These are phyloP conservation scores for Camelina sativa DNA, from an alignment of 345 rosid species.

Conservation along the genomic window DNA sequence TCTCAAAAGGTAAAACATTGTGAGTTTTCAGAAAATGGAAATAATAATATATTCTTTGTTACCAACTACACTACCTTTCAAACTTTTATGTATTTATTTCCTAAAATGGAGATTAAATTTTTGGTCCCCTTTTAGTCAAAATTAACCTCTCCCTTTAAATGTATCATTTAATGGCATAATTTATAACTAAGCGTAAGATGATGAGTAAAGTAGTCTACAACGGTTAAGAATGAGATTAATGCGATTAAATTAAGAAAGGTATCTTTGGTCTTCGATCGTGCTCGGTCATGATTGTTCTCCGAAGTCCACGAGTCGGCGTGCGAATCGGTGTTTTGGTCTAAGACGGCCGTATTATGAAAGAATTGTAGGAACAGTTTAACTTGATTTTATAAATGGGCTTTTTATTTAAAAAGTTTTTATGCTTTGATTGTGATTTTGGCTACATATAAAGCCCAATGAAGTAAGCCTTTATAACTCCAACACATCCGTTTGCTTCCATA, in stretches of 20 bases:
- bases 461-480: neutral
- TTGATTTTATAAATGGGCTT: constrained; percentile 9
- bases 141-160: neutral
- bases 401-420: neutral
- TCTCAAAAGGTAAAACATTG: constrained; percentile 5
- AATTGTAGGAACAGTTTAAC: neutral
- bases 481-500: neutral
- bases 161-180: constrained; percentile 15
- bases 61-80: neutral
- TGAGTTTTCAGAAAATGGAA: constrained; percentile 31
- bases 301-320: constrained; percentile 35
- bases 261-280: constrained; percentile 34
- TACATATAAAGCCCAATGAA: constrained; percentile 22
- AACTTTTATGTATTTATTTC: constrained; percentile 10
- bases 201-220: neutral
- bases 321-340: constrained; percentile 16
- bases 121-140: constrained; percentile 26
- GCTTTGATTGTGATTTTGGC: neutral
- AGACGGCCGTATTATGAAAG: neutral
- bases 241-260: constrained; percentile 28
- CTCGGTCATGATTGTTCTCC: constrained; percentile 32
- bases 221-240: constrained; percentile 21
- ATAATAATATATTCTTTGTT: constrained; percentile 5
- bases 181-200: neutral
- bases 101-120: constrained; percentile 11